A percentile compares a stretch with the other conserved stretches of the same genome.
These are phyloP conservation scores for Carex cristatella DNA, from an alignment of 176 grass and related monocot genomes.

Conservation along the genomic window DNA sequence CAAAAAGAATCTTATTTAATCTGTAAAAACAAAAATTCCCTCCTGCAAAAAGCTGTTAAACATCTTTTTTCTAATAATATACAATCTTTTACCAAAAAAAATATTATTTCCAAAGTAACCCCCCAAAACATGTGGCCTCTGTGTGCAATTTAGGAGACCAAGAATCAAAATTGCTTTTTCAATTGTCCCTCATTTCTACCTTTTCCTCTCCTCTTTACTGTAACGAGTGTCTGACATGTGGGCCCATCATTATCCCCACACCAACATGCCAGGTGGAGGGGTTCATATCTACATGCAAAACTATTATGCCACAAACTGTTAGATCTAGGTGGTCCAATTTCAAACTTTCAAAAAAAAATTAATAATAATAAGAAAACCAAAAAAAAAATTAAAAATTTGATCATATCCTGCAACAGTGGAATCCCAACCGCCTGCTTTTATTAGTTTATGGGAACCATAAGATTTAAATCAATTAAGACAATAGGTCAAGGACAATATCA, in stretches of 20 bases:
- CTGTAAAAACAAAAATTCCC: neutral
- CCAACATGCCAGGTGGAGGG: constrained; percentile 2
- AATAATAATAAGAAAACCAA: too few species aligned
- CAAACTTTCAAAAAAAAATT: neutral
- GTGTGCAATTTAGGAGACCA: constrained; percentile 15
- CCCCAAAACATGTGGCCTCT: neutral
- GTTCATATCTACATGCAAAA: neutral
- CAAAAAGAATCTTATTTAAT: neutral
- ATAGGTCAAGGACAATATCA: neutral
- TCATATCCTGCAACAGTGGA: neutral
- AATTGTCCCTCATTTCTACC: neutral
- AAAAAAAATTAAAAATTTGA: neutral
- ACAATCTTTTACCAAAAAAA: neutral
- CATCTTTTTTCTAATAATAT: neutral
- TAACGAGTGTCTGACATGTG: neutral
- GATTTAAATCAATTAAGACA: neutral
- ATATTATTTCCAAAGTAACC: neutral
- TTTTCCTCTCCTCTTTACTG: neutral
- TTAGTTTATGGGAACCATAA: neutral
- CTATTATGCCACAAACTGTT: neutral
- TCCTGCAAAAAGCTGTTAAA: constrained; percentile 4
- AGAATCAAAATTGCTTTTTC: constrained; percentile 9
- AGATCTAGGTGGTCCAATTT: neutral
- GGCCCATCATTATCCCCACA: neutral
- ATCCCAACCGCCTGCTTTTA: constrained; percentile 5